phyloP scores from a whole-genome alignment of 768 basidiomycete genomes.

The Panellus pusillus region DNA sequence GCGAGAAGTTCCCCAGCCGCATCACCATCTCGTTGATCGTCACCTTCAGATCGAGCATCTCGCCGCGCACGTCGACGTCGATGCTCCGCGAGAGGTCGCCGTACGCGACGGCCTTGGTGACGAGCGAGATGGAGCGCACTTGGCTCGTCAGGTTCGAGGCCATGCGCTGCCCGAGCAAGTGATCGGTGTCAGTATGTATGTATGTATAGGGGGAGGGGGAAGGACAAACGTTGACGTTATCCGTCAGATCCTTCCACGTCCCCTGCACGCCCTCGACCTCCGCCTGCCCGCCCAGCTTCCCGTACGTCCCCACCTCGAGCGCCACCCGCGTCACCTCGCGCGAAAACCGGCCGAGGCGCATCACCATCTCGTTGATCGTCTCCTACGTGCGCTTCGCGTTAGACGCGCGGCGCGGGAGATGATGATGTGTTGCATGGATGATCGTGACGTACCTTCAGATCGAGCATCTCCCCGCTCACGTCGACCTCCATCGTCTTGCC shows the following conservation, averaged over 20 bases:
- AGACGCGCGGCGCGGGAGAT: constrained; percentile 54
- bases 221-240: constrained; percentile 36
- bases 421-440: too few relatives aligned
- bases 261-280: constrained; percentile 19
- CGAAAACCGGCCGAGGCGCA: constrained; percentile 13
- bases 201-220: neutral
- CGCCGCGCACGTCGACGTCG: constrained; percentile 75
- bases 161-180: constrained; percentile 36
- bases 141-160: constrained; percentile 39
- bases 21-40: constrained; percentile 52
- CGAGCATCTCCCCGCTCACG: constrained; percentile 20
- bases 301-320: constrained; percentile 21
- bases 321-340: constrained; percentile 21
- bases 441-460: constrained; percentile 28
- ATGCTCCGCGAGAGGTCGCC: constrained; percentile 58
- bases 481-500: constrained; percentile 19
- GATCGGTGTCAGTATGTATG: constrained; percentile 14
- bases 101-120: constrained; percentile 16
- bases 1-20: constrained; percentile 17
- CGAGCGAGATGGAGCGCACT: constrained; percentile 13
- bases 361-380: constrained; percentile 21
- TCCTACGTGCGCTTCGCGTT: constrained; percentile 66
- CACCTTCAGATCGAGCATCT: constrained; percentile 76
- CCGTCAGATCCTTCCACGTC: constrained; percentile 22
- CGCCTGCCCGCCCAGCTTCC: constrained; percentile 20